phyloP scores from a whole-genome alignment of 2,329 filamentous ascomycete genomes.

The Triangularia setosa region DNA sequence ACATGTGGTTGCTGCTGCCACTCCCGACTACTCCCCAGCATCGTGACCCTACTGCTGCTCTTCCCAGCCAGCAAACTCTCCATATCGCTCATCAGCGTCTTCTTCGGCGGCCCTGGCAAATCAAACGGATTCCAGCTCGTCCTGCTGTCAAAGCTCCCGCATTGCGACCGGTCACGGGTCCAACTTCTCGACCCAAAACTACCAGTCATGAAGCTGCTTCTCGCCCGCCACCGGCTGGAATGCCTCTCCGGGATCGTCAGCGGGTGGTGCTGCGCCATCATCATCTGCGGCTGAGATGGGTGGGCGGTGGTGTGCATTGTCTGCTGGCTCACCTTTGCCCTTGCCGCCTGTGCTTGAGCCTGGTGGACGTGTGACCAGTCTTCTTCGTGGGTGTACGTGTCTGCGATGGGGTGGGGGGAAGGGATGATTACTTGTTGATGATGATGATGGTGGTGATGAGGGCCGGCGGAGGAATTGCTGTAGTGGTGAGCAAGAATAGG shows the following conservation, averaged over 20 bases:
- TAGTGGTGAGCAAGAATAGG: no score
- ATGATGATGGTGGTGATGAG: neutral
- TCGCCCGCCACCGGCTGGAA: neutral
- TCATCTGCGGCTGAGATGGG: neutral
- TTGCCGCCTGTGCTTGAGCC: neutral
- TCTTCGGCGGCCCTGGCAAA: slow-evolving; percentile 1
- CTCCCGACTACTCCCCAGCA: neutral
- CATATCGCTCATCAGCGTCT: slow-evolving; percentile 4
- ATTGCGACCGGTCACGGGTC: neutral
- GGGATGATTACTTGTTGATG: neutral
- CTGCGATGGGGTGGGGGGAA: slow-evolving; percentile 8
- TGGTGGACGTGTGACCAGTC: slow-evolving; percentile 3
- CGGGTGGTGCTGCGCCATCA: neutral
- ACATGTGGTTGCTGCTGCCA: neutral
- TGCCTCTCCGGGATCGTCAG: neutral
- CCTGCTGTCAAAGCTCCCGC: neutral
- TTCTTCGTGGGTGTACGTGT: slow-evolving; percentile 6
- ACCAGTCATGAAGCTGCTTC: neutral
- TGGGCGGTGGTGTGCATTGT: neutral
- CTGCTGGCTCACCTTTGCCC: neutral
- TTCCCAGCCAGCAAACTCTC: neutral
- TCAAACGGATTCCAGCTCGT: slow-evolving; percentile 4
- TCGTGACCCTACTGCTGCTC: neutral
- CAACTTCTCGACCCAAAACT: neutral
- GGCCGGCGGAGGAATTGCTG: no score